These are phyloP conservation scores for Luffa acutangula DNA, from an alignment of 306 rosid genomes.

Conservation along the genomic window DNA sequence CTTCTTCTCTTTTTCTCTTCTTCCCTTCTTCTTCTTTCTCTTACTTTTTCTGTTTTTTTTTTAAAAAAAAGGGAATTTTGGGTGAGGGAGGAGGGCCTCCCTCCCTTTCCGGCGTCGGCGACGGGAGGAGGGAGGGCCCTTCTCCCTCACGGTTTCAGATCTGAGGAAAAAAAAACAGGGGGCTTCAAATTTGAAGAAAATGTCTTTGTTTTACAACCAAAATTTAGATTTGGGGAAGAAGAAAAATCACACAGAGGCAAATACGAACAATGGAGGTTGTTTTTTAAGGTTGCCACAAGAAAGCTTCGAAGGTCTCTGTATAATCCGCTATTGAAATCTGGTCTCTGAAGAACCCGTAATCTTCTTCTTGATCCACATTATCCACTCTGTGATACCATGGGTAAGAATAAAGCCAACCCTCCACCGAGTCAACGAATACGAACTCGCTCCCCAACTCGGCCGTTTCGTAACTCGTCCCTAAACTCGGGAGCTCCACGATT, in stretches of 20 bases:
- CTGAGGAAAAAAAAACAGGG: not conserved
- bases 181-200: not conserved
- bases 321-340: conserved; percentile 29
- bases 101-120: too few relatives aligned
- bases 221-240: not conserved
- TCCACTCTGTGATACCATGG: conserved; percentile 37
- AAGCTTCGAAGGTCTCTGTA: conserved; percentile 30
- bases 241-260: not conserved
- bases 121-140: too few relatives aligned
- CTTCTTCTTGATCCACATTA: conserved; percentile 25
- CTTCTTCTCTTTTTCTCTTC: too few relatives aligned
- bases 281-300: conserved; percentile 36
- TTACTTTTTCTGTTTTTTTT: too few relatives aligned
- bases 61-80: too few relatives aligned
- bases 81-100: too few relatives aligned
- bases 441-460: conserved; percentile 34
- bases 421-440: conserved; percentile 37
- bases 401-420: conserved; percentile 30
- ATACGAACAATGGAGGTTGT: not conserved
- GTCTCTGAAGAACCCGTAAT: conserved; percentile 22
- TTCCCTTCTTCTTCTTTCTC: too few relatives aligned
- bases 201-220: not conserved
- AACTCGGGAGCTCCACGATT: conserved; percentile 57
- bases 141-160: too few relatives aligned
- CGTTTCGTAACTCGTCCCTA: conserved; percentile 33